Conservation (phyloP, 805 yeast genomes). For the Zygotorulaspora florentina region DNA sequence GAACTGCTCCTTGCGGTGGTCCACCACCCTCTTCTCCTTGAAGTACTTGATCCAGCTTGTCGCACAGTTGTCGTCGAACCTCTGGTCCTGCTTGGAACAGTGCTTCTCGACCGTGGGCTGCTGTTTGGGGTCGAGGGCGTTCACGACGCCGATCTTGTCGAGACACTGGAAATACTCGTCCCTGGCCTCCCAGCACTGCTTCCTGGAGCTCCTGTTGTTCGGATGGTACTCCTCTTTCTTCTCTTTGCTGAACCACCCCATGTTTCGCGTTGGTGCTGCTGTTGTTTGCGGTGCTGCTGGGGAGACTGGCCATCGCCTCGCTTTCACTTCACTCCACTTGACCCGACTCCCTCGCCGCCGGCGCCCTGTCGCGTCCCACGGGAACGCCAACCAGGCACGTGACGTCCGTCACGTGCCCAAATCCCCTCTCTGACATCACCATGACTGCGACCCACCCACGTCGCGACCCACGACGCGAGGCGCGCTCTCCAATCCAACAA, state of each 20-base stretch:
- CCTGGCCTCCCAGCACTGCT: conserved; percentile 85
- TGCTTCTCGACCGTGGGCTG: conserved; percentile 44
- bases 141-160: conserved; percentile 59
- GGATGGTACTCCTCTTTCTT: conserved; percentile 13
- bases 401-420: no score
- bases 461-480: no score
- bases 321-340: no score
- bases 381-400: no score
- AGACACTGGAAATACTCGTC: conserved; percentile 75
- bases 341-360: no score
- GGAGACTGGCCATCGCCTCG: no score
- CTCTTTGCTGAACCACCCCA: conserved; percentile 17
- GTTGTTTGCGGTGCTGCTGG: neutral
- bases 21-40: conserved; percentile 83
- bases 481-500: no score
- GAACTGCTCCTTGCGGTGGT: conserved; percentile 62
- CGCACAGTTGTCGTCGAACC: conserved; percentile 72
- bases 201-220: conserved; percentile 59
- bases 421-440: no score
- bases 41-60: conserved; percentile 86
- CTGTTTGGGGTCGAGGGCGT: conserved; percentile 57
- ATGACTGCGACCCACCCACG: no score
- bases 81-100: conserved; percentile 55
- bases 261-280: neutral
- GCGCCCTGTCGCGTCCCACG: no score